These are phyloP conservation scores for Euphorbia celastroides DNA, from an alignment of 441 rosid species.

Conservation along the genomic window DNA sequence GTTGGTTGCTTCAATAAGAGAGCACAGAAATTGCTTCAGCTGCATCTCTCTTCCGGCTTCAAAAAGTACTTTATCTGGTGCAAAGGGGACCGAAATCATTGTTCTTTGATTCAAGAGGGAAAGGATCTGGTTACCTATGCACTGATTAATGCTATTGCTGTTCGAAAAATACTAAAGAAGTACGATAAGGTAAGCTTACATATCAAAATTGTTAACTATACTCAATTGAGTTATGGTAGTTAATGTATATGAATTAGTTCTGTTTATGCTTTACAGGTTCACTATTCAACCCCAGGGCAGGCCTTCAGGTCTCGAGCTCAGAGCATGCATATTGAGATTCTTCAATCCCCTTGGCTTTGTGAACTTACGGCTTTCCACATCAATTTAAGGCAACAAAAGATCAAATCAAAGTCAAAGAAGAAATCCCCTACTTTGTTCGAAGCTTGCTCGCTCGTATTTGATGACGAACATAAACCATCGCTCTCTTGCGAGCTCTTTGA, in stretches of 20 bases:
- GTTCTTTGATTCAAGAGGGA: constrained; percentile 65
- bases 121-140: constrained; percentile 78
- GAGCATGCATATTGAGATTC: constrained; percentile 79
- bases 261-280: constrained; percentile 54
- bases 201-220: neutral
- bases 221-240: neutral
- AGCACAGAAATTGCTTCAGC: constrained; percentile 74
- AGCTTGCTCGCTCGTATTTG: constrained; percentile 49
- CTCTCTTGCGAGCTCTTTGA: constrained; percentile 72
- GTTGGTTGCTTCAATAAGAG: constrained; percentile 75
- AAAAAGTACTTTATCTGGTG: constrained; percentile 61
- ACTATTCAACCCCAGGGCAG: constrained; percentile 87
- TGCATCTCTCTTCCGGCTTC: constrained; percentile 77
- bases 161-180: constrained; percentile 87
- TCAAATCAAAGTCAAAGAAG: constrained; percentile 33
- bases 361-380: constrained; percentile 91
- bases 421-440: constrained; percentile 49
- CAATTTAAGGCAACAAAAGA: constrained; percentile 58
- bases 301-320: constrained; percentile 83
- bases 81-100: constrained; percentile 48
- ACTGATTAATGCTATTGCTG: constrained; percentile 66
- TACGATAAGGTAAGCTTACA: constrained; percentile 65
- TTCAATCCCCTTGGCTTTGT: constrained; percentile 90
- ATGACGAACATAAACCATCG: constrained; percentile 68
- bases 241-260: neutral